Conservation (phyloP, 306 rosid species). For the Gillenia trifoliata region DNA sequence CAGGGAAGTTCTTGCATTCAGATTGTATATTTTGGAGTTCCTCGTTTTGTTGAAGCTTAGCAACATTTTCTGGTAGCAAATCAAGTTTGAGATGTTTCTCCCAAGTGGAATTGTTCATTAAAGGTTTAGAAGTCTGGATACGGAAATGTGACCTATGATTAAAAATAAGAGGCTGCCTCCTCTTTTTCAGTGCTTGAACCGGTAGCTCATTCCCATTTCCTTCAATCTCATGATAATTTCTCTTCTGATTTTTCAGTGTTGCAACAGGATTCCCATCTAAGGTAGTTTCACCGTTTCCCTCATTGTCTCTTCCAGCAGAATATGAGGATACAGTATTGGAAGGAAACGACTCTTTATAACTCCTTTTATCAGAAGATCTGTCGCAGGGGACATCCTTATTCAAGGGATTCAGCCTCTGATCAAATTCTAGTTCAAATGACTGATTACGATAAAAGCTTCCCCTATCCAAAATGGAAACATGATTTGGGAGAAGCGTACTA, state of each 20-base stretch:
- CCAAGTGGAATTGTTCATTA: conserved; percentile 18
- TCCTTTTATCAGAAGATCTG: conserved; percentile 32
- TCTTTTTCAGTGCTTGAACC: conserved; percentile 28
- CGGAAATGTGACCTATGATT: conserved; percentile 22
- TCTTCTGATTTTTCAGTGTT: conserved; percentile 26
- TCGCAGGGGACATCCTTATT: conserved; percentile 26
- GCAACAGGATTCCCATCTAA: conserved; percentile 21
- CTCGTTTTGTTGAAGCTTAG: conserved; percentile 29
- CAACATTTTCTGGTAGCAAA: conserved; percentile 21
- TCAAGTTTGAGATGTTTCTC: conserved; percentile 22
- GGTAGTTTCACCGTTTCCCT: conserved; percentile 30
- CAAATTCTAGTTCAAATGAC: conserved; percentile 27
- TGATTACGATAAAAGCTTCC: conserved; percentile 17
- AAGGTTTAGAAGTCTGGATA: conserved; percentile 37
- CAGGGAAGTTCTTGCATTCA: conserved; percentile 22
- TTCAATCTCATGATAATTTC: conserved; percentile 22
- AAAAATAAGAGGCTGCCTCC: conserved; percentile 31
- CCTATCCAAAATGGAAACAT: conserved; percentile 10
- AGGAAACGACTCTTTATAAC: conserved; percentile 21
- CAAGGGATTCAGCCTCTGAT: conserved; percentile 25
- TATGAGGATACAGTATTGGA: conserved; percentile 13
- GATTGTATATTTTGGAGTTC: conserved; percentile 23
- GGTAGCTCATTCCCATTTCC: conserved; percentile 18
- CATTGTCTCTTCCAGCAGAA: conserved; percentile 22
- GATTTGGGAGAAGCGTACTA: conserved; percentile 40